Base-by-base conservation (phyloP, 2,329 filamentous ascomycete species). In the Aspergillus glaucus region DNA sequence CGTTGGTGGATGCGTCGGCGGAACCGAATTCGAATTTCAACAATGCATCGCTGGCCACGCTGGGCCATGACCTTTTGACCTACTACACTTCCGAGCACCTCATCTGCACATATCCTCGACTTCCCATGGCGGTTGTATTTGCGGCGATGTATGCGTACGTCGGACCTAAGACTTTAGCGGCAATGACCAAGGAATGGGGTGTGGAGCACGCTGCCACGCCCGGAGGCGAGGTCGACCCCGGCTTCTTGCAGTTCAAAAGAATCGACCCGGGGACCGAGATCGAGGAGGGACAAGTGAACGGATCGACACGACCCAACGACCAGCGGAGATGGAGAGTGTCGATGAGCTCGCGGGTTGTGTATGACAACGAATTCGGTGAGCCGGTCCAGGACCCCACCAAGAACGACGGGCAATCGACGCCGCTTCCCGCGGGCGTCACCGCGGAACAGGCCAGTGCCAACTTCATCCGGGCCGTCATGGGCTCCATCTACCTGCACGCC, bases 61-160 rank as follows among this genome's bases (percentile, higher is more conserved):
- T 97, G 22, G 93, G 93, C 54, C 79, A 83, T 61, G 84, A 91
- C 57, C 79, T 98, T 57, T 81, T 97, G 60, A 84, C 86, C 68
- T 94, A 93, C 75, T 91, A 96, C 69, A 86, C 88, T 53, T 81
- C 87, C 62, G 93, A 98, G 77, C 85, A 86, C 72, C 80, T 98
- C 55, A 75, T 96, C 58, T 89, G 86, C 75, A 87, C 84, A 63
- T 97, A 91, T 71, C 93, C 93, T 12, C 89, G 93, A 44, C 79
- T 98, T 47, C 93, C 93, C 47, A 87, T 93, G 79, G 73, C 80
- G n/a, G 86, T 98, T 49, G 75, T 95, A 46, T 94, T 89, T 71
- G 84, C 90, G 46, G 86, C 89, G 28, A 85, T 95, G 75, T 85
- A 86, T 62, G 90, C 88, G 43, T 97, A 89, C 66, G 79, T 85